Percentiles rank a stretch among this genome's conserved stretches.
Conservation (phyloP, 2,329 filamentous ascomycete species). For the Coniochaeta prunicola region DNA sequence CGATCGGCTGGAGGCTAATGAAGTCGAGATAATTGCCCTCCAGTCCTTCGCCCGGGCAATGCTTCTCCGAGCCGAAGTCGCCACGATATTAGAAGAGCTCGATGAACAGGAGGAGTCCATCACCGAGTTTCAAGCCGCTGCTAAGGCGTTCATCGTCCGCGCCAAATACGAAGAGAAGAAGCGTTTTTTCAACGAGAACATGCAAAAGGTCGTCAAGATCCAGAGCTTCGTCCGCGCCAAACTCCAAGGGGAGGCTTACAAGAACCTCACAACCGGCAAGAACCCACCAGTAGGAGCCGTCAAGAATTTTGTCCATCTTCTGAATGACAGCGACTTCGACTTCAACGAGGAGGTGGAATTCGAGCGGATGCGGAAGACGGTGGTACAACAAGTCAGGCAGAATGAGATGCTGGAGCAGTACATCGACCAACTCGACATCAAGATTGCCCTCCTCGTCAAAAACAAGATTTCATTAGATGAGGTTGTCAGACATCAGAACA, state of each 20-base stretch:
- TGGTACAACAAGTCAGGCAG: conserved; percentile 93
- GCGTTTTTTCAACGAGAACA: conserved; percentile 87
- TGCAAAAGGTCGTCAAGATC: conserved; percentile 98
- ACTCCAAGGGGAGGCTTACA: conserved; percentile 96
- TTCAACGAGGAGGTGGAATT: conserved; percentile 99
- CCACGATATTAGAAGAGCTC: conserved; percentile 65
- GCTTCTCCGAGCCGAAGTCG: conserved; percentile 67
- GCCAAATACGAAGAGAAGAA: conserved; percentile 75
- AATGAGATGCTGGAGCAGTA: conserved; percentile 98
- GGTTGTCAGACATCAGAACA: conserved; percentile 92
- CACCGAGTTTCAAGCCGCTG: conserved; percentile 65
- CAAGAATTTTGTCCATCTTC: conserved; percentile 94
- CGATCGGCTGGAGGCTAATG: conserved; percentile 61
- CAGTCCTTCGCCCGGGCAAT: conserved; percentile 75
- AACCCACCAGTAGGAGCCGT: conserved; percentile 95
- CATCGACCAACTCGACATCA: conserved; percentile 97
- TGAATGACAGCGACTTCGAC: conserved; percentile 97
- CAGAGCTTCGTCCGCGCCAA: conserved; percentile 94
- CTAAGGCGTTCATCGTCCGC: conserved; percentile 68
- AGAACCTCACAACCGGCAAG: conserved; percentile 90
- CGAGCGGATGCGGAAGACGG: conserved; percentile 86
- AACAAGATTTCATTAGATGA: conserved; percentile 99
- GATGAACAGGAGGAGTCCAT: conserved; percentile 78
- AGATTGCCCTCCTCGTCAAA: conserved; percentile 95
- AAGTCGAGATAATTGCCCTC: conserved; percentile 58